phyloP scores from a whole-genome alignment of 495 filamentous ascomycete species.

The Sphaerosporella brunnea region DNA sequence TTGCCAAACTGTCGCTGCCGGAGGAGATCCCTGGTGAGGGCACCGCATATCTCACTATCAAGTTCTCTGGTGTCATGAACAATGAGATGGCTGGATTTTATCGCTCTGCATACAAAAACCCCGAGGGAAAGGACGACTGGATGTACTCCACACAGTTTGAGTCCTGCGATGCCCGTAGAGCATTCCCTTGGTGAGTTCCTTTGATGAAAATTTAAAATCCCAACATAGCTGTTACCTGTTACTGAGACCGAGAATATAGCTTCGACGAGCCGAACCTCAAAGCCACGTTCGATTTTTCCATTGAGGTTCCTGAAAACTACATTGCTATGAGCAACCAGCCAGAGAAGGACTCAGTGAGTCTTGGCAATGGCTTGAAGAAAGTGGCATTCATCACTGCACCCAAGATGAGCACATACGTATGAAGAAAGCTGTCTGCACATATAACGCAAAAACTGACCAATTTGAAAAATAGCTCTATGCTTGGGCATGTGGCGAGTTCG shows the following conservation, averaged over 20 bases:
- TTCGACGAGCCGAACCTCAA: constrained; percentile 97
- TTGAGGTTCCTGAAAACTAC: constrained; percentile 75
- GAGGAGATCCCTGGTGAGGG: constrained; percentile 43
- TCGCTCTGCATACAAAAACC: constrained; percentile 80
- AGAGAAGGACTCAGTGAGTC: constrained; percentile 40
- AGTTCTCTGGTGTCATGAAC: constrained; percentile 77
- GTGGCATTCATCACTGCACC: constrained; percentile 76
- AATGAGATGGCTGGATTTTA: constrained; percentile 78
- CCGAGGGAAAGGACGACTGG: constrained; percentile 47
- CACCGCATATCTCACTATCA: constrained; percentile 48
- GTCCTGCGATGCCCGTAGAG: constrained; percentile 79
- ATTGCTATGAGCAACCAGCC: constrained; percentile 92
- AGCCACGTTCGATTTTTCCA: constrained; percentile 79
- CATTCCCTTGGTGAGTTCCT: constrained; percentile 69
- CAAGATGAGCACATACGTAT: constrained; percentile 84
- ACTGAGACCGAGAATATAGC: constrained; percentile 12
- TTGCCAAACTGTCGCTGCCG: constrained; percentile 54
- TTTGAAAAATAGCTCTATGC: constrained; percentile 49
- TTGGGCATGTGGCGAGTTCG: constrained; percentile 93
- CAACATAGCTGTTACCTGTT: neutral
- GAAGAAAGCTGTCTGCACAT: too few relatives aligned
- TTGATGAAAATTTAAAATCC: too few relatives aligned
- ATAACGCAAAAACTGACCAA: neutral
- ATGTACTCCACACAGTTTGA: constrained; percentile 98
- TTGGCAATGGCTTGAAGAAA: constrained; percentile 43